These are phyloP conservation scores for Cladophialophora chaetospira DNA, from an alignment of 2,329 filamentous ascomycete genomes.

Conservation along the genomic window DNA sequence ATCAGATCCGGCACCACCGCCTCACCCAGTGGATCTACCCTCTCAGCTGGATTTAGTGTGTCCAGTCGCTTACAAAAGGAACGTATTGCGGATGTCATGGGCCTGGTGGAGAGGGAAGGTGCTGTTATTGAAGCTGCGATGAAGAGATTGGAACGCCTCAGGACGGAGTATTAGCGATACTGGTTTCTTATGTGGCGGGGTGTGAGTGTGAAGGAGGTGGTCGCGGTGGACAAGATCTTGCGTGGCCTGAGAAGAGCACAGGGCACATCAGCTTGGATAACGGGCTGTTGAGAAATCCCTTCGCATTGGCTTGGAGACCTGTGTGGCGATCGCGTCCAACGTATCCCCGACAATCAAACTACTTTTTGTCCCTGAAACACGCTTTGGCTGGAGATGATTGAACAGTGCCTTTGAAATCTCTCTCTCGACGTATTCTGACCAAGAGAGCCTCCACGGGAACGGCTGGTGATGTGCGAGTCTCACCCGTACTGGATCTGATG, in stretches of 20 bases:
- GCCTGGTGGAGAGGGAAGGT: slow-evolving; percentile 52
- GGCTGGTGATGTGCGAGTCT: too few species aligned
- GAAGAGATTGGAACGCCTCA: slow-evolving; percentile 29
- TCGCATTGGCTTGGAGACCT: neutral
- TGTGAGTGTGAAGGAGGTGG: neutral
- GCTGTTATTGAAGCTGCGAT: slow-evolving; percentile 33
- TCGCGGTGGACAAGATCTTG: neutral
- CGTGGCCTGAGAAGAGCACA: neutral
- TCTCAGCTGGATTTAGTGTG: slow-evolving; percentile 14
- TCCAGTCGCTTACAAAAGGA: slow-evolving; percentile 44
- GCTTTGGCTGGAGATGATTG: too few species aligned
- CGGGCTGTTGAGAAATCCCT: too few species aligned
- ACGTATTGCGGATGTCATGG: slow-evolving; percentile 51
- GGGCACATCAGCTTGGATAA: too few species aligned
- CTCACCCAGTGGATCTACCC: neutral
- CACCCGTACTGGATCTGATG: too few species aligned
- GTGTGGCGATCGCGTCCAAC: too few species aligned
- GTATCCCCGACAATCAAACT: too few species aligned
- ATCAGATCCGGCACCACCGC: slow-evolving; percentile 33
- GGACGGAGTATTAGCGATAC: slow-evolving; percentile 26
- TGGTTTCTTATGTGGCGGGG: neutral
- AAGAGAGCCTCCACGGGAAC: too few species aligned
- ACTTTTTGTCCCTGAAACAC: too few species aligned
- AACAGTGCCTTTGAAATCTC: too few species aligned
- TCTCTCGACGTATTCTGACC: too few species aligned